Evolutionary conservation across 2,329 filamentous ascomycete species (phyloP).

Genomic region (Biscogniauxia sp.): DNA sequence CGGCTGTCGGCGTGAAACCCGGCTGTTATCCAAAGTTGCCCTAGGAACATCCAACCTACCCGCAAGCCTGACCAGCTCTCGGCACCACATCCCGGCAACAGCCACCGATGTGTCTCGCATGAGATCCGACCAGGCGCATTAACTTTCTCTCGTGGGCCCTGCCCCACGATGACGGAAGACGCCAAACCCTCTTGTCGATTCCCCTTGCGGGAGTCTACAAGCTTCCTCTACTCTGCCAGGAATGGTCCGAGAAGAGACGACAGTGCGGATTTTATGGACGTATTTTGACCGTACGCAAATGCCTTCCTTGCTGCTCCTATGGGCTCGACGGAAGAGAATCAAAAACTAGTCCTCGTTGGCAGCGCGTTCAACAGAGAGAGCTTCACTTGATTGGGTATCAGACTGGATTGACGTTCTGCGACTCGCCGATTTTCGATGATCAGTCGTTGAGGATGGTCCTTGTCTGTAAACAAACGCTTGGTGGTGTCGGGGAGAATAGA

Average conservation of each 20-base stretch:
- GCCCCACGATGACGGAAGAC: conserved; percentile 44
- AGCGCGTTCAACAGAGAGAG: conserved; percentile 81
- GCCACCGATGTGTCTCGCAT: conserved; percentile 45
- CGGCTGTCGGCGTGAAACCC: conserved; percentile 25
- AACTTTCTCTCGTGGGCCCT: conserved; percentile 45
- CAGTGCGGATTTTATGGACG: conserved; percentile 89
- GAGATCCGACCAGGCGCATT: conserved; percentile 58
- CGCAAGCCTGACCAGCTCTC: conserved; percentile 34
- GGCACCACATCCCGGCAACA: conserved; percentile 40
- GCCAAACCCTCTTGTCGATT: conserved; percentile 43
- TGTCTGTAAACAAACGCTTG: conserved; percentile 10
- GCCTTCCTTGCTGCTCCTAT: conserved; percentile 56
- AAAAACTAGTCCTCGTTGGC: conserved; percentile 94
- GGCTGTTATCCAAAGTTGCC: conserved; percentile 13
- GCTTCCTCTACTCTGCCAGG: conserved; percentile 43
- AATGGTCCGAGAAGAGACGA: conserved; percentile 50
- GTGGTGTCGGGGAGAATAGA: conserved; percentile 15
- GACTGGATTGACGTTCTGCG: conserved; percentile 15
- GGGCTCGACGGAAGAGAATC: conserved; percentile 65
- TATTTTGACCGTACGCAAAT: conserved; percentile 80
- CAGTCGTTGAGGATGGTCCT: conserved; percentile 22
- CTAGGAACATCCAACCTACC: conserved; percentile 27
- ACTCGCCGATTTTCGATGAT: conserved; percentile 30
- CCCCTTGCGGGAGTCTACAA: conserved; percentile 28
- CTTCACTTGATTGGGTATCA: conserved; percentile 28